A percentile compares a stretch with the other conserved stretches of the same genome.
Conservation (phyloP, 768 basidiomycete genomes). For the Pisolithus tinctorius region DNA sequence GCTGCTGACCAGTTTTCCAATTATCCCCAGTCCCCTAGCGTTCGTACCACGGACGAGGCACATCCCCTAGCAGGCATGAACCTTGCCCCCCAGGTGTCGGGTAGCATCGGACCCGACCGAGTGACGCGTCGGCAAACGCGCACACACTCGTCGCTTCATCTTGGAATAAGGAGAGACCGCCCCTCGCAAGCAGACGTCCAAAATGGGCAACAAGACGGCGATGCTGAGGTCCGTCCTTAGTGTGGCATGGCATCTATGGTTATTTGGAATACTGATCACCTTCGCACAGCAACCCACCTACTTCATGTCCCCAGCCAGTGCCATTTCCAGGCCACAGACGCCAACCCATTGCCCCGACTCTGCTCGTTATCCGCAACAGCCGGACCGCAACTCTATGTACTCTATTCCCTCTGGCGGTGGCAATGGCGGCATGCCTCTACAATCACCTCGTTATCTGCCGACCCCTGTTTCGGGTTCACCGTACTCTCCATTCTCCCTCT, state of each 20-base stretch:
- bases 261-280: constrained; percentile 6
- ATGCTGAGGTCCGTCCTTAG: constrained; percentile 17
- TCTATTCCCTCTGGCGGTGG: constrained; percentile 11
- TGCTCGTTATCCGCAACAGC: constrained; percentile 22
- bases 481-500: constrained; percentile 39
- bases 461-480: constrained; percentile 41
- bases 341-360: constrained; percentile 29
- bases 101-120: constrained; percentile 49
- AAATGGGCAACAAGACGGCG: constrained; percentile 16
- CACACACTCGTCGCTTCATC: constrained; percentile 27
- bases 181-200: constrained; percentile 9
- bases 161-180: constrained; percentile 26
- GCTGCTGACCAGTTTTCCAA: constrained; percentile 22
- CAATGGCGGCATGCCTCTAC: constrained; percentile 24
- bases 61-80: constrained; percentile 17
- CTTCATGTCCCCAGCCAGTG: constrained; percentile 29
- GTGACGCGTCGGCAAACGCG: constrained; percentile 41
- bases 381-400: constrained; percentile 29
- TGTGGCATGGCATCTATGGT: not conserved
- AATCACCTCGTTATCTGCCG: constrained; percentile 39
- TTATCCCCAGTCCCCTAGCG: constrained; percentile 23
- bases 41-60: constrained; percentile 23
- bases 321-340: constrained; percentile 34
- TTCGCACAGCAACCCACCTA: constrained; percentile 24
- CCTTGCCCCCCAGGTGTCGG: constrained; percentile 36